Conservation (phyloP, 2,329 filamentous ascomycete species). For the Ophiostoma ips region DNA sequence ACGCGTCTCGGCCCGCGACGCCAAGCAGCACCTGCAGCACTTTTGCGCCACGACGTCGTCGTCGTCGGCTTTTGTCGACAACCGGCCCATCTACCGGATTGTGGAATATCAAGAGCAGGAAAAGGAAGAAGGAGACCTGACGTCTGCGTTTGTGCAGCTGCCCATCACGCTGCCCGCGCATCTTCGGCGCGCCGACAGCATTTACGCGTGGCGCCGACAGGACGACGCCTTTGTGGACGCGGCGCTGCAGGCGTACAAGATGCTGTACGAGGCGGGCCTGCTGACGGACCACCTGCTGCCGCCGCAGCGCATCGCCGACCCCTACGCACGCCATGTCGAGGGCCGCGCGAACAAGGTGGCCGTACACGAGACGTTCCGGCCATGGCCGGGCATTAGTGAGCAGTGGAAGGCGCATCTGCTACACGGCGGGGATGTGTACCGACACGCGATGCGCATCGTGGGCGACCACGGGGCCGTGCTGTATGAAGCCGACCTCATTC, state of each 20-base stretch:
- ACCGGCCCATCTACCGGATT: slow-evolving; percentile 47
- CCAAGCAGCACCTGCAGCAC: slow-evolving; percentile 63
- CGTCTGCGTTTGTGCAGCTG: slow-evolving; percentile 51
- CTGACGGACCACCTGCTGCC: slow-evolving; percentile 71
- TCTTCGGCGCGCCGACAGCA: slow-evolving; percentile 40
- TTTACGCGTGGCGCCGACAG: slow-evolving; percentile 52
- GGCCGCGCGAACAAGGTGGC: slow-evolving; percentile 22
- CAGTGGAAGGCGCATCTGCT: slow-evolving; percentile 24
- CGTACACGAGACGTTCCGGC: slow-evolving; percentile 28
- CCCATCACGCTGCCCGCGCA: slow-evolving; percentile 54
- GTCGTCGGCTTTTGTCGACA: slow-evolving; percentile 44
- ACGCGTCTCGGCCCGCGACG: slow-evolving; percentile 56
- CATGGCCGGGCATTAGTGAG: slow-evolving; percentile 31
- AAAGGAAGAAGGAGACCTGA: slow-evolving; percentile 5
- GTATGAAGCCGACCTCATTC: slow-evolving; percentile 27
- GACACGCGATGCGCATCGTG: slow-evolving; percentile 21
- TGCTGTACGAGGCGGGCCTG: slow-evolving; percentile 54
- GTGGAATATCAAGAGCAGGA: too few species aligned
- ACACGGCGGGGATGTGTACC: slow-evolving; percentile 13
- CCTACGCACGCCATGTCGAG: slow-evolving; percentile 21
- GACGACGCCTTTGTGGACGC: slow-evolving; percentile 65
- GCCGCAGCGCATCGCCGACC: slow-evolving; percentile 18
- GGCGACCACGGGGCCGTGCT: slow-evolving; percentile 20
- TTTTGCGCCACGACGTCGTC: slow-evolving; percentile 56
- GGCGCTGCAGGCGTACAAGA: slow-evolving; percentile 65